Base-by-base conservation (phyloP, 2,329 filamentous ascomycete genomes). In the Neurospora crassa region DNA sequence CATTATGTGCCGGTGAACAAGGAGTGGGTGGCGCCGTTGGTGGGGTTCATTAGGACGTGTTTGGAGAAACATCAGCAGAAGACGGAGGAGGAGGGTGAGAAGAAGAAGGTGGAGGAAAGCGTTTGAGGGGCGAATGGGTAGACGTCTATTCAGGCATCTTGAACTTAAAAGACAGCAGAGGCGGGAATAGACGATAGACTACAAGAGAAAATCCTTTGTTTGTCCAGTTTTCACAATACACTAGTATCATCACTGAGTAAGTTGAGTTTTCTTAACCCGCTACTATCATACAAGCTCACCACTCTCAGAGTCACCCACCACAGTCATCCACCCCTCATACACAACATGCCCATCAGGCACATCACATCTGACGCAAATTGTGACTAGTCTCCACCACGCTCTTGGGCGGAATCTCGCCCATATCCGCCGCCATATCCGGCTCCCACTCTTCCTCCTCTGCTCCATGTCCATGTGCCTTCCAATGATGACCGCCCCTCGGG, bases 1-100 rank as follows among this genome's bases (percentile, higher is more conserved):
- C 95, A 98, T 80, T 94, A 97, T 78, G 87, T 97, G 77, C 95
- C 95, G 0, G 89, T 93, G 72, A 89, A 90, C 75, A 93, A 91
- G 82, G 91, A 94, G 75, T 96, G 91, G 87, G 88, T 91, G 24
- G 90, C 91, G 84, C 91, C 91, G 41, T 81, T 96, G 74, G 89
- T 77, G 1, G 78, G 76, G 5, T 81, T 81, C 68, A 72, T 81
- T 29, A 77, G 74, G 74, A 76, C 77, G 72, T 75, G 70, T 69
- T 69, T 75, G 29, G 72, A 72, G 41, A 71, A 43, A 14, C 20
- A 29, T 14, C 43, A 45, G n/a, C 14, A 53, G 45, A 53, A 10
- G 45, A 12, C 12, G 12, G 18, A 70, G 69, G 41, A 11, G 18
- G 53, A 69, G 5, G 41, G 18, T 29, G 20, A 70, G 24, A 40